Evolutionary conservation across 192 early-diverging fungal species (phyloP), one percentile per base, ranked within the genome.

Genomic region (Backusella morwellensis): DNA sequence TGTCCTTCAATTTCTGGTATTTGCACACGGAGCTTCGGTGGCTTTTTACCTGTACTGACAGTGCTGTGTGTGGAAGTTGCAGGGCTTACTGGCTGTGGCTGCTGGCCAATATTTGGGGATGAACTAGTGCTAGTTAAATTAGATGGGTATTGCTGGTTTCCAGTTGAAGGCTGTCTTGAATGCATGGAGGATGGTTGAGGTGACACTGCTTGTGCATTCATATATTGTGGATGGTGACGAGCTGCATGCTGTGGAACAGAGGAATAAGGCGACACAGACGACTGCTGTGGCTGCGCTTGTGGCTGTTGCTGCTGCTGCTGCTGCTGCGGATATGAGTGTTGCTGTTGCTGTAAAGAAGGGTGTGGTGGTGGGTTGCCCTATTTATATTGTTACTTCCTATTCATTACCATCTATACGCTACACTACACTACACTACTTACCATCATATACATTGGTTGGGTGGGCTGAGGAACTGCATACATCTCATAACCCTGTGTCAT

Each of bases 61-160:
- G 74, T 68, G 15, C 82, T 81, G 42, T 79, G 79, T 1, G 35
- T 77, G 74, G 47, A 81, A 75, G 75, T 80, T 67, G 44, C 78
- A 59, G 21, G 82, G 79, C 34, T 83, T 1, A 29, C 40, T 4
- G 70, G 70, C 9, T 63, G 56, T 29, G 21, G 56, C 4, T 63
- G 56, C 50, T 14, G 23, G 2, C 68, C 68, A 7, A 72, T 7
- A 50, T 72, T 72, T 29, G 70, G 70, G 0, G 70, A 72, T 47
- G 70, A 72, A 11, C 42, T 41, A 63, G 21, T 63, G n/a, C 56
- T 63, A 50, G 47, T 50, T 50, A 50, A 50, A 50, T 50, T 50
- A 12, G 26, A 29, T 14, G 56, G 56, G 56, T 63, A 63, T 63
- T 63, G 56, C 12, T 26, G 56, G 26, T 29, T 63, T 26, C 56